A percentile compares a stretch with the other conserved stretches of the same genome.
phyloP scores from a whole-genome alignment of 164 flowering plant species.

The Liriodendron chinense region DNA sequence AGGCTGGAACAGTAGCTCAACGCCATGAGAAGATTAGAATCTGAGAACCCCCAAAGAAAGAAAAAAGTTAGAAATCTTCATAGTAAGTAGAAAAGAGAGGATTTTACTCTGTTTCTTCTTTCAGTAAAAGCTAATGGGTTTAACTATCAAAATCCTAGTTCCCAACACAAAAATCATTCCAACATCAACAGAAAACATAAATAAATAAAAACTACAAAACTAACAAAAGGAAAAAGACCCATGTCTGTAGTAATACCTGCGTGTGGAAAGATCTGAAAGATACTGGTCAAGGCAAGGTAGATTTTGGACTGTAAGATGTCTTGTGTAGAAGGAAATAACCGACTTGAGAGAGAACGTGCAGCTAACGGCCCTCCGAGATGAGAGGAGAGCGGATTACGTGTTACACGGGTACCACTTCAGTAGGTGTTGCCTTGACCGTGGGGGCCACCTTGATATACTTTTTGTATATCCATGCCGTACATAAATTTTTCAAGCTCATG shows the following conservation, averaged over 20 bases:
- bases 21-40: constrained; percentile 6
- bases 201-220: neutral
- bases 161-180: neutral
- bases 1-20: constrained; percentile 5
- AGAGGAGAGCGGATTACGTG: too few relatives aligned
- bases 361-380: neutral
- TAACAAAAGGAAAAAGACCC: neutral
- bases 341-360: neutral
- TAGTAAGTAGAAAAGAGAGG: neutral
- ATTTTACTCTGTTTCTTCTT: neutral
- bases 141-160: too few relatives aligned
- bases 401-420: too few relatives aligned
- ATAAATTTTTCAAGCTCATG: too few relatives aligned
- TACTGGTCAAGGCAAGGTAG: neutral
- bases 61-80: neutral
- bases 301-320: neutral
- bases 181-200: neutral
- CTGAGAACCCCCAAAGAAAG: neutral
- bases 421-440: too few relatives aligned
- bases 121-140: too few relatives aligned
- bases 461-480: too few relatives aligned
- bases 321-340: neutral
- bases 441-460: too few relatives aligned
- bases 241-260: neutral
- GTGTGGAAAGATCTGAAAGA: neutral